Conservation (phyloP, 1,284 basidiomycete genomes). For the Phylloporus sp. region DNA sequence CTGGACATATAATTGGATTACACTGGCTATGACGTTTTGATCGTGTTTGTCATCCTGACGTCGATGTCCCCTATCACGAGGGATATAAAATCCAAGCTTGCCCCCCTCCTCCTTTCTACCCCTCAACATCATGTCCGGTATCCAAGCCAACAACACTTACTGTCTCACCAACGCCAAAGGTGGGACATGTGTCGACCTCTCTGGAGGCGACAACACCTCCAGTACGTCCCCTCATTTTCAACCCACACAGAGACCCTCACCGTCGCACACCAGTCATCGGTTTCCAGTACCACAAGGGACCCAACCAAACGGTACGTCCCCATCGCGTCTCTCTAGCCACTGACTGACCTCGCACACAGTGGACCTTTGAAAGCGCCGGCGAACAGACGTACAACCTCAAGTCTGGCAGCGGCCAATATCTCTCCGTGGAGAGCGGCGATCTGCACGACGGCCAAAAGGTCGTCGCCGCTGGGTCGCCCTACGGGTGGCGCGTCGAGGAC, state of each 20-base stretch:
- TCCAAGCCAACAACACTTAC: slow-evolving; percentile 44
- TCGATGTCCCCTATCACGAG: background rate
- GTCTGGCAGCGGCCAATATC: slow-evolving; percentile 49
- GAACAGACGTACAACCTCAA: slow-evolving; percentile 49
- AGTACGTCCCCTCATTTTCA: slow-evolving; percentile 40
- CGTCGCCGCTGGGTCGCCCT: slow-evolving; percentile 44
- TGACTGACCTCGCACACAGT: slow-evolving; percentile 25
- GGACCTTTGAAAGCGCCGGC: slow-evolving; percentile 52
- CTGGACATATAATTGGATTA: slow-evolving; percentile 4
- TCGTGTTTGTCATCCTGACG: too few relatives aligned
- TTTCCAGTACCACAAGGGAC: slow-evolving; percentile 49
- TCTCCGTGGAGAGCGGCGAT: slow-evolving; percentile 43
- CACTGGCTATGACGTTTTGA: too few relatives aligned
- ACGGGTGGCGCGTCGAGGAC: slow-evolving; percentile 52
- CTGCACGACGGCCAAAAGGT: slow-evolving; percentile 37
- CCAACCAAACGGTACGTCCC: slow-evolving; percentile 56
- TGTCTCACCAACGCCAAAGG: slow-evolving; percentile 57
- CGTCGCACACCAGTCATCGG: slow-evolving; percentile 53
- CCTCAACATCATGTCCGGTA: slow-evolving; percentile 24
- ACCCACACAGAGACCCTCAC: background rate
- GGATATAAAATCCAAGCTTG: background rate
- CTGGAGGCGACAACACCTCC: slow-evolving; percentile 55
- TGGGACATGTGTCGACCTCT: slow-evolving; percentile 62
- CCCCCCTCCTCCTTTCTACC: background rate
- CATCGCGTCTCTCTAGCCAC: too few relatives aligned